phyloP scores from a whole-genome alignment of 139 green algal genomes.

The Coccomyxa sp. region DNA sequence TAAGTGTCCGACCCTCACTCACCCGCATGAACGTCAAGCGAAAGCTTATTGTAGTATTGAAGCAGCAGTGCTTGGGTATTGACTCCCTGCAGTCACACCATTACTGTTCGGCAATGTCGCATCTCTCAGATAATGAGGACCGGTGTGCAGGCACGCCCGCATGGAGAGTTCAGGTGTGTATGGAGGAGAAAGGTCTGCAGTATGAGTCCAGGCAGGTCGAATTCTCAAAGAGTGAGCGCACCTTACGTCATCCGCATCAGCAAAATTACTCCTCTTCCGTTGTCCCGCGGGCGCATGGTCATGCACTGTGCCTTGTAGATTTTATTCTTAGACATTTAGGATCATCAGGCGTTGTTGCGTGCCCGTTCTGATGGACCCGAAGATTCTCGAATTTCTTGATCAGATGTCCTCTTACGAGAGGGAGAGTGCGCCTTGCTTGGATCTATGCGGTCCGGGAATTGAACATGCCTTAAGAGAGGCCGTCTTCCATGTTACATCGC shows the following conservation, averaged over 20 bases:
- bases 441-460: neutral
- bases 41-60: too few relatives aligned
- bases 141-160: too few relatives aligned
- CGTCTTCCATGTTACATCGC: neutral
- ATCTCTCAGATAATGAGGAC: too few relatives aligned
- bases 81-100: too few relatives aligned
- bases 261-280: neutral
- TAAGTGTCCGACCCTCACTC: neutral
- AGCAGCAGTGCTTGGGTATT: too few relatives aligned
- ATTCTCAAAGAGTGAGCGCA: slow-evolving; percentile 21
- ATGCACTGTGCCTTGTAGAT: neutral
- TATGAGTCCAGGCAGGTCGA: slow-evolving; percentile 23
- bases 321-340: neutral
- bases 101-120: too few relatives aligned
- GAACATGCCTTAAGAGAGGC: too few relatives aligned
- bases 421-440: neutral
- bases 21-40: neutral
- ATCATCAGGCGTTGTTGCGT: neutral
- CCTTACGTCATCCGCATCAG: neutral
- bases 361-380: neutral
- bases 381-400: neutral
- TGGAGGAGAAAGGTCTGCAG: slow-evolving; percentile 25
- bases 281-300: neutral
- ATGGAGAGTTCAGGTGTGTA: slow-evolving; percentile 24
- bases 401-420: neutral